These are phyloP conservation scores for Suillus alpinus DNA, from an alignment of 768 basidiomycete genomes.

Conservation along the genomic window DNA sequence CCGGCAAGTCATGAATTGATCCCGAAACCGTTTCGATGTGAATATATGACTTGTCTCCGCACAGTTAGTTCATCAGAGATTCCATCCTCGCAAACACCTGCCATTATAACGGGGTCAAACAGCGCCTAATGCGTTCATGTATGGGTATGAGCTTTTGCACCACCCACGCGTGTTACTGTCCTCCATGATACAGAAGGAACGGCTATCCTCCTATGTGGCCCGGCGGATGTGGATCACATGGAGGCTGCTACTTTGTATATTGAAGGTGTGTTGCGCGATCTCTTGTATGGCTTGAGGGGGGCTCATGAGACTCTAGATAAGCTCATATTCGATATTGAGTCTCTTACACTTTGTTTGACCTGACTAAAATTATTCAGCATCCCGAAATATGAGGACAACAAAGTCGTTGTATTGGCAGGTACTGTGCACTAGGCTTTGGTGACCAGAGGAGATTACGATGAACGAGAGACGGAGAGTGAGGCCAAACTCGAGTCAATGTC, in stretches of 20 bases:
- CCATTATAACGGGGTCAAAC: neutral
- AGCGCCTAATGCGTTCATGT: neutral
- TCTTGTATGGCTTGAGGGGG: too few species aligned
- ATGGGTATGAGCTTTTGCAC: neutral
- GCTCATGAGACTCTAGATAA: too few species aligned
- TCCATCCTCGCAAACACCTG: neutral
- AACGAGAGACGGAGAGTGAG: neutral
- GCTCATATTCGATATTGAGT: too few species aligned
- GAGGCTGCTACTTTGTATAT: too few species aligned
- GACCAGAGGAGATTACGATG: neutral
- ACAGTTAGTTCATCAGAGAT: neutral
- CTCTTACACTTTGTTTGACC: neutral
- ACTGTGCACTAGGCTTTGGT: neutral
- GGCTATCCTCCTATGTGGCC: neutral
- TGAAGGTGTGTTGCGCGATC: too few species aligned
- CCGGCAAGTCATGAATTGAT: neutral
- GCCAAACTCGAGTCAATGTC: neutral
- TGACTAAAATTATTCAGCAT: neutral
- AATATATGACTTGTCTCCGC: too few species aligned
- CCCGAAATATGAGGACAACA: neutral
- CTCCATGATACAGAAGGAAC: neutral
- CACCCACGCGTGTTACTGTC: neutral
- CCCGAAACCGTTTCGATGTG: too few species aligned
- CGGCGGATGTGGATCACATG: too few species aligned
- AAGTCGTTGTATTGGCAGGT: neutral